Percentiles rank a stretch among this genome's conserved stretches.
phyloP scores from a whole-genome alignment of 1,284 basidiomycete species.

The Irpex sp. region DNA sequence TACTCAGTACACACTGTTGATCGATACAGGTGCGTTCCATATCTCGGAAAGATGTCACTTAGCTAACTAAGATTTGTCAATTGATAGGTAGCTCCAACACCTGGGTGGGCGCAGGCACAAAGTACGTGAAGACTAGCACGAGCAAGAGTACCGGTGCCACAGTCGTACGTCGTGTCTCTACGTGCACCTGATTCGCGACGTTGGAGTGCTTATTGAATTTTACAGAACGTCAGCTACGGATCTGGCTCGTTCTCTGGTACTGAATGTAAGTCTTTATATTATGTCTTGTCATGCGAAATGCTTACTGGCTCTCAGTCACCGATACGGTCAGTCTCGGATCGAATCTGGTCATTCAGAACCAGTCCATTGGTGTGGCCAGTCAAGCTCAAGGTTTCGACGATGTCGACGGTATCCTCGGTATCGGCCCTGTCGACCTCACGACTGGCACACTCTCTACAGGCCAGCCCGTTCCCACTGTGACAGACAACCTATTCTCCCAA shows the following conservation, averaged over 20 bases:
- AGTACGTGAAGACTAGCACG: conserved; percentile 38
- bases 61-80: not conserved
- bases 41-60: not conserved
- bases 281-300: not conserved
- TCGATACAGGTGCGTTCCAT: conserved; percentile 44
- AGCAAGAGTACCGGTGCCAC: conserved; percentile 39
- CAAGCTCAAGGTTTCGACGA: conserved; percentile 35
- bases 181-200: not conserved
- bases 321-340: conserved; percentile 44
- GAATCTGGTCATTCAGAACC: conserved; percentile 40
- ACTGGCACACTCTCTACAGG: conserved; percentile 27
- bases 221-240: conserved; percentile 43
- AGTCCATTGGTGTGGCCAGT: conserved; percentile 50
- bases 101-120: conserved; percentile 49
- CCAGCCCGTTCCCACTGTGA: conserved; percentile 32
- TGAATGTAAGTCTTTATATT: conserved; percentile 35
- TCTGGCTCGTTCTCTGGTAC: conserved; percentile 47
- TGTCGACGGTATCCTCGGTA: conserved; percentile 55
- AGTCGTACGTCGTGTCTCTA: conserved; percentile 30
- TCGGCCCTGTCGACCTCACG: conserved; percentile 52
- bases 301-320: conserved; percentile 28
- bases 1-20: conserved; percentile 52
- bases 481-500: conserved; percentile 35
- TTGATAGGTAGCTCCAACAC: conserved; percentile 36
- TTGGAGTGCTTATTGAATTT: conserved; percentile 1